phyloP scores from a whole-genome alignment of 2,329 filamentous ascomycete genomes.

The Ophiostoma montium region DNA sequence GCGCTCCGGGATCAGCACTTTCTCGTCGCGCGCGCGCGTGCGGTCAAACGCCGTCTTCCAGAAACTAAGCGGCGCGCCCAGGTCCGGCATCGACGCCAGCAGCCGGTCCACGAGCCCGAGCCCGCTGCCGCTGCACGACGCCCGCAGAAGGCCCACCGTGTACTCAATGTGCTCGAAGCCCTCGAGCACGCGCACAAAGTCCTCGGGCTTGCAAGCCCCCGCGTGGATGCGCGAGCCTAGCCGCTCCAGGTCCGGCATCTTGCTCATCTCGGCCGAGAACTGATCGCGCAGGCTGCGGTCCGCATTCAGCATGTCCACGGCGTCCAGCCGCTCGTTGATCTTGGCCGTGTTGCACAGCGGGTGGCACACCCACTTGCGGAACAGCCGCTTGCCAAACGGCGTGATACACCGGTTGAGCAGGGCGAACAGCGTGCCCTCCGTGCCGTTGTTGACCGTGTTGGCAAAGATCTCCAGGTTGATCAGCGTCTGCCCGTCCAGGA shows the following conservation, averaged over 20 bases:
- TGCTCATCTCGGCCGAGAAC: conserved; percentile 76
- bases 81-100: conserved; percentile 71
- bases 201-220: conserved; percentile 73
- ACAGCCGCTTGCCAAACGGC: conserved; percentile 89
- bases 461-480: conserved; percentile 97
- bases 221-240: conserved; percentile 92
- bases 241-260: conserved; percentile 86
- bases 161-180: conserved; percentile 98
- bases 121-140: conserved; percentile 63
- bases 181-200: conserved; percentile 86
- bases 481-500: conserved; percentile 88
- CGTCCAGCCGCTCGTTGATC: conserved; percentile 89
- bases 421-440: conserved; percentile 76
- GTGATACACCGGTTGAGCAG: conserved; percentile 91
- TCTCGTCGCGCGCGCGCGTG: conserved; percentile 60
- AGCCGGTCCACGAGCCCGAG: conserved; percentile 76
- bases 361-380: conserved; percentile 95
- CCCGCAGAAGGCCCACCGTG: conserved; percentile 65
- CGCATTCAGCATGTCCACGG: conserved; percentile 74
- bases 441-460: conserved; percentile 76
- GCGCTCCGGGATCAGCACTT: conserved; percentile 68
- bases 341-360: conserved; percentile 73
- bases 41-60: conserved; percentile 93
- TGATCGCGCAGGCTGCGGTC: conserved; percentile 69
- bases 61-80: conserved; percentile 57